Conservation (phyloP, 2,329 filamentous ascomycete genomes). For the Exophiala oligosperma region DNA sequence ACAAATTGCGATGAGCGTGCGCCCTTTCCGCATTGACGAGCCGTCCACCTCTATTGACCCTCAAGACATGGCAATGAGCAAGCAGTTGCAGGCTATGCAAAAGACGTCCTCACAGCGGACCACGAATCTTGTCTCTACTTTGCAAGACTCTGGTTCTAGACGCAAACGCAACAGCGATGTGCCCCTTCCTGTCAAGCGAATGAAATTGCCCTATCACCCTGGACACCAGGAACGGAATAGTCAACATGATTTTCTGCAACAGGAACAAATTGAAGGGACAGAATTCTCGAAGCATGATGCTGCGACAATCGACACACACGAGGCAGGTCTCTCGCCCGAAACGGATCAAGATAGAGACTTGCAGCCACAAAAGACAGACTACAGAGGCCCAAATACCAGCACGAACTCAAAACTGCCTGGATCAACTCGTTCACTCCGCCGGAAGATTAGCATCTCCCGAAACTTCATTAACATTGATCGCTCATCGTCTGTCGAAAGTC, state of each 20-base stretch:
- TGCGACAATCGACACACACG: too few relatives aligned
- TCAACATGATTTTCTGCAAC: not conserved
- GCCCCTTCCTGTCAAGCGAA: constrained; percentile 5
- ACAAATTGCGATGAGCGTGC: constrained; percentile 14
- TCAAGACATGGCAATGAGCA: constrained; percentile 23
- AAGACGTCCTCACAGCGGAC: constrained; percentile 23
- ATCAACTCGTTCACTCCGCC: constrained; percentile 10
- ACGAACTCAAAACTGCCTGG: not conserved
- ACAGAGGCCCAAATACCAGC: not conserved
- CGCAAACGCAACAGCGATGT: constrained; percentile 8
- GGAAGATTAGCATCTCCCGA: constrained; percentile 24
- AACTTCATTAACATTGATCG: constrained; percentile 19
- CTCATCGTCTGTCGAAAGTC: constrained; percentile 12
- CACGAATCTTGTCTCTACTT: constrained; percentile 20
- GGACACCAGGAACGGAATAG: not conserved
- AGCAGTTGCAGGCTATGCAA: constrained; percentile 25
- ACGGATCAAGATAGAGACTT: too few relatives aligned
- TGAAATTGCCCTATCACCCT: not conserved
- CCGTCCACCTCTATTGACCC: constrained; percentile 3
- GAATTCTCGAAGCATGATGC: too few relatives aligned
- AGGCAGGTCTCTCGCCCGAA: too few relatives aligned
- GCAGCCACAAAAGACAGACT: not conserved
- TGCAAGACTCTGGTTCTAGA: constrained; percentile 6
- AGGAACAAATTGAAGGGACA: not conserved
- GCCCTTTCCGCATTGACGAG: not conserved